phyloP scores from a whole-genome alignment of 2,329 filamentous ascomycete species.

The Fusarium ramigenum region DNA sequence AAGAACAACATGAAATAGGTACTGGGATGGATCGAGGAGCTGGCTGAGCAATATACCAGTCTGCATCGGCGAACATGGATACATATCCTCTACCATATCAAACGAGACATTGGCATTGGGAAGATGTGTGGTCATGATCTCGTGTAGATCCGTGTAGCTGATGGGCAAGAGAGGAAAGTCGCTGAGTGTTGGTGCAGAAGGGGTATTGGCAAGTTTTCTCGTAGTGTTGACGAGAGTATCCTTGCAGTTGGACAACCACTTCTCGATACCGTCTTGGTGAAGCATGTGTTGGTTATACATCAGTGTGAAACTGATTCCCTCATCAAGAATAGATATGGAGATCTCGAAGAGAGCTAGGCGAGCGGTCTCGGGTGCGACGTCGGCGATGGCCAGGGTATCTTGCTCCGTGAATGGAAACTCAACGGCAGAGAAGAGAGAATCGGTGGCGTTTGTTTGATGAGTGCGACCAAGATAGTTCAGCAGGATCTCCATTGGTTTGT shows the following conservation, averaged over 20 bases:
- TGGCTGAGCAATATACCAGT: constrained; percentile 51
- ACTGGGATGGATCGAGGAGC: constrained; percentile 25
- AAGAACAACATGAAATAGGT: constrained; percentile 30
- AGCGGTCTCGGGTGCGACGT: constrained; percentile 7
- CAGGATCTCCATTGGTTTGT: constrained; percentile 20
- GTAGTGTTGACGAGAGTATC: constrained; percentile 4
- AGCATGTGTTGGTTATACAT: constrained; percentile 30
- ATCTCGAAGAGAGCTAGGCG: constrained; percentile 36
- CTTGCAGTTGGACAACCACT: constrained; percentile 25
- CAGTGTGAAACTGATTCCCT: not conserved
- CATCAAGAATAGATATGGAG: constrained; percentile 11
- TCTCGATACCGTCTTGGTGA: constrained; percentile 16
- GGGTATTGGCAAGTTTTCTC: constrained; percentile 10
- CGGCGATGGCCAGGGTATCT: not conserved
- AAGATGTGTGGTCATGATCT: constrained; percentile 34
- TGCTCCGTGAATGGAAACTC: constrained; percentile 3
- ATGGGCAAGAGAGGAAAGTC: constrained; percentile 48
- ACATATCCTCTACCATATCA: constrained; percentile 46
- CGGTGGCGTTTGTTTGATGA: not conserved
- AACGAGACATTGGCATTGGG: constrained; percentile 25
- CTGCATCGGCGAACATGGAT: constrained; percentile 52
- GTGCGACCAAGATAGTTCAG: constrained; percentile 22
- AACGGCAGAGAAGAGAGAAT: not conserved
- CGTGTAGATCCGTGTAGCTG: constrained; percentile 43
- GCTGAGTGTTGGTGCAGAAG: constrained; percentile 42